These are phyloP conservation scores for Metschnikowia noctiluminum DNA, from an alignment of 805 yeast species.

Conservation along the genomic window DNA sequence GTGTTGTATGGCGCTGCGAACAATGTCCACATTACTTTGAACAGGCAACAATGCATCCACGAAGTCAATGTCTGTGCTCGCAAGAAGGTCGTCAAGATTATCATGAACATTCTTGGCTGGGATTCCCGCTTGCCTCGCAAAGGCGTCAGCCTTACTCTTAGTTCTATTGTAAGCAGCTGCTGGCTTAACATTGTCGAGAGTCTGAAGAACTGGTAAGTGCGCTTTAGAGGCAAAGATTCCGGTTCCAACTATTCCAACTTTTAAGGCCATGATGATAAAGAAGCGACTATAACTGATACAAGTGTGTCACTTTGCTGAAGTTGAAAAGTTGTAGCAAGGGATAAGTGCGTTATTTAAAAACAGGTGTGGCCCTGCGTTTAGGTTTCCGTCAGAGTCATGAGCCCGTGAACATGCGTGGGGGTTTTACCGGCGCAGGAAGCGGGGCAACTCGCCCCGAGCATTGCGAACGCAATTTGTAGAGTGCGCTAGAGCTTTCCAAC, in stretches of 20 bases:
- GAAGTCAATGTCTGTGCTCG: constrained; percentile 65
- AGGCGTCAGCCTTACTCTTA: constrained; percentile 72
- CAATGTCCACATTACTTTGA: constrained; percentile 66
- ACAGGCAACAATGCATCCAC: constrained; percentile 91
- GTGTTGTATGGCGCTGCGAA: constrained; percentile 65
- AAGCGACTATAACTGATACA: neutral
- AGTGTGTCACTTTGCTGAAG: neutral
- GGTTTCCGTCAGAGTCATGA: neutral
- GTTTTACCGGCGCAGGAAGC: constrained; percentile 1
- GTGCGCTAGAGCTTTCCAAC: too few species aligned
- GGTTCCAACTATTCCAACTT: constrained; percentile 71
- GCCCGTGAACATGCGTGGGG: neutral
- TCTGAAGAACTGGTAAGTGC: constrained; percentile 72
- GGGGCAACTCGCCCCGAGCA: constrained; percentile 8
- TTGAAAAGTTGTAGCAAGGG: neutral
- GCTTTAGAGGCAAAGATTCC: constrained; percentile 85
- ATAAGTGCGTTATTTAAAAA: neutral
- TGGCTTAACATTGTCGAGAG: constrained; percentile 51
- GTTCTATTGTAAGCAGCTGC: constrained; percentile 82
- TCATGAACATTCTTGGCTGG: constrained; percentile 51
- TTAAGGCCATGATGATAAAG: constrained; percentile 27
- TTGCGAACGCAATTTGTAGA: too few species aligned
- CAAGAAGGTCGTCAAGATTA: constrained; percentile 59
- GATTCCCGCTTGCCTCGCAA: constrained; percentile 63
- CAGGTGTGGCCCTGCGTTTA: neutral